These are phyloP conservation scores for Fusarium piperis DNA, from an alignment of 2,329 filamentous ascomycete species.

Conservation along the genomic window DNA sequence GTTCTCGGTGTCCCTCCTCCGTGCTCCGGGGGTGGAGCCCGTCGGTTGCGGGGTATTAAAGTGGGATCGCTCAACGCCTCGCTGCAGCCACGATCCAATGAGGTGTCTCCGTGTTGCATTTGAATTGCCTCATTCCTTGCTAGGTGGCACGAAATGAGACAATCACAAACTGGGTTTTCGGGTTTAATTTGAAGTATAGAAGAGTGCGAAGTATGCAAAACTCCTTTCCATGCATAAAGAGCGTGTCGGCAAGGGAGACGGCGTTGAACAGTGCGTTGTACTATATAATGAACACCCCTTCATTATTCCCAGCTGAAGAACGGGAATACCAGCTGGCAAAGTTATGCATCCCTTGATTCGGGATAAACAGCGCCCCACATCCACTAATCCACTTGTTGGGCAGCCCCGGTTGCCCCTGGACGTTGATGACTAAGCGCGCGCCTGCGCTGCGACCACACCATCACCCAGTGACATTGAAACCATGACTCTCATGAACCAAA, in stretches of 20 bases:
- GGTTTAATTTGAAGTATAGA: neutral
- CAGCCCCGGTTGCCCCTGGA: neutral
- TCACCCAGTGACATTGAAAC: constrained; percentile 35
- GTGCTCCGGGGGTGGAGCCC: neutral
- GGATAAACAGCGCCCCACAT: neutral
- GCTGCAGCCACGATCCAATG: neutral
- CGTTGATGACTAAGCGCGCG: constrained; percentile 37
- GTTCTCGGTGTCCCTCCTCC: neutral
- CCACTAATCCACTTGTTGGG: neutral
- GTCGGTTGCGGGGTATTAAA: neutral
- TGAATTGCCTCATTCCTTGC: neutral
- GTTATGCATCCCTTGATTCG: neutral
- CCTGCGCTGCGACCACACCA: constrained; percentile 37
- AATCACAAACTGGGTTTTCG: neutral
- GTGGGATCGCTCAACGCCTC: neutral
- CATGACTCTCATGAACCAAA: constrained; percentile 36
- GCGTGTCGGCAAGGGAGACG: neutral
- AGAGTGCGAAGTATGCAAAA: neutral
- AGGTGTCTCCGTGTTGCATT: neutral
- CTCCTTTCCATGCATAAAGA: neutral
- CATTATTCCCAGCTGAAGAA: neutral
- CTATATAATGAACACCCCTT: neutral
- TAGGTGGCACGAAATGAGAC: neutral
- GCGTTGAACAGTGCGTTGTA: neutral
- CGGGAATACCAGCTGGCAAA: neutral